Evolutionary conservation across 2,329 filamentous ascomycete species (phyloP).

Genomic region (Penicillium italicum): DNA sequence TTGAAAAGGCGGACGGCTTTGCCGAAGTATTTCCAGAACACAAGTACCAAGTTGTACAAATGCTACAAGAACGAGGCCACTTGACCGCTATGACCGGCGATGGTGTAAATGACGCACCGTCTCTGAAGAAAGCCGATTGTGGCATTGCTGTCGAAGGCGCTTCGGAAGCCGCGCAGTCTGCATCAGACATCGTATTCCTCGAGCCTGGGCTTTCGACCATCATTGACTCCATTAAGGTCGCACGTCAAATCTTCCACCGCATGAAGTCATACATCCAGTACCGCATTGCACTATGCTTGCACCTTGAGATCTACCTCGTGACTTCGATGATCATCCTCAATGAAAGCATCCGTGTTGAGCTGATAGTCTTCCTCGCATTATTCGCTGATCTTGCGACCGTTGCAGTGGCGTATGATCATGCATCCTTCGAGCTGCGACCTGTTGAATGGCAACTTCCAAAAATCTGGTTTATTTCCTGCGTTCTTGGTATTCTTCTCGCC

Average conservation of each 20-base stretch:
- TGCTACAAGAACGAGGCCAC: slow-evolving; percentile 69
- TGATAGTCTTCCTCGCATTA: slow-evolving; percentile 75
- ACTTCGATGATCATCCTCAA: slow-evolving; percentile 77
- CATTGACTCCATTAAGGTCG: slow-evolving; percentile 69
- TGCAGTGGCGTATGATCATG: slow-evolving; percentile 77
- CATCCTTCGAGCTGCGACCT: slow-evolving; percentile 70
- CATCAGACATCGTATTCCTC: slow-evolving; percentile 71
- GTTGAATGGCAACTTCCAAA: slow-evolving; percentile 81
- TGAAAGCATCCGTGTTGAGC: slow-evolving; percentile 68
- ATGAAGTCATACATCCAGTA: slow-evolving; percentile 78
- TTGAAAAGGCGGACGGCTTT: slow-evolving; percentile 70
- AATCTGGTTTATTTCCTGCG: slow-evolving; percentile 66
- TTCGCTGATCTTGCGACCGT: slow-evolving; percentile 79
- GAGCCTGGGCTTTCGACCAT: slow-evolving; percentile 69
- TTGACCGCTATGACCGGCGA: slow-evolving; percentile 73
- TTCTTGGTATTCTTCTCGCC: slow-evolving; percentile 65
- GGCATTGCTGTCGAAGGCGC: slow-evolving; percentile 71
- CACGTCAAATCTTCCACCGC: slow-evolving; percentile 71
- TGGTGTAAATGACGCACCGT: slow-evolving; percentile 71
- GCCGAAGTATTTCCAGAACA: slow-evolving; percentile 72
- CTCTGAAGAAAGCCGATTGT: slow-evolving; percentile 69
- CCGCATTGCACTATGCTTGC: slow-evolving; percentile 70
- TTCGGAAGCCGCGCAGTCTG: slow-evolving; percentile 68
- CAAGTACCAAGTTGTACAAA: slow-evolving; percentile 72
- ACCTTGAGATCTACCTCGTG: slow-evolving; percentile 72